Base-by-base conservation (phyloP, 2,329 filamentous ascomycete species). In the Aureobasidium sp. region DNA sequence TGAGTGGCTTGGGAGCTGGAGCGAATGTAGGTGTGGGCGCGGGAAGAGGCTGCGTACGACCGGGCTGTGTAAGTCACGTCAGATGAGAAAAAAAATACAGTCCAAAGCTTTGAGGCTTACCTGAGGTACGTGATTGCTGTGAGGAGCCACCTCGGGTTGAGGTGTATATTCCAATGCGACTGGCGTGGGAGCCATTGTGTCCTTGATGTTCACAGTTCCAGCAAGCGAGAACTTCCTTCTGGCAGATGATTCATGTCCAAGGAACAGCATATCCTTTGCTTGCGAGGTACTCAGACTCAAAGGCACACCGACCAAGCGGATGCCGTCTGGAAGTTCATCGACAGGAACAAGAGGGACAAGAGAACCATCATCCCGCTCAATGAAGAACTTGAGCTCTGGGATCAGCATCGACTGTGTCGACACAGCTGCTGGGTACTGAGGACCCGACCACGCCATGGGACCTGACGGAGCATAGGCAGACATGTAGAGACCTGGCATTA, bases 301-400 rank as follows among this genome's bases (percentile, higher is more conserved):
- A 39, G 75, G 73, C 7, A 77, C 65, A 9, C 72, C 74, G 34
- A 70, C 67, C 12, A 79, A 68, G n/a, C 71, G 68, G 48, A 77
- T 69, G 0, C 66, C 66, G 56, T 65, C 64, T n/a, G 77, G 75
- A 3, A 79, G 70, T 66, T 78, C 76, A 59, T 79, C 77, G 6
- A 70, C 72, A 20, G 77, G 74, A 15, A 79, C 68, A 4, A 79
- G 68, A 5, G 77, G 76, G 0, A 78, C 71, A 55, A 74, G 67
- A 9, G 66, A 63, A 14, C 72, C 71, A 37, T 70, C 69, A 31
- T 66, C 66, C 27, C 76, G 75, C 52, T 73, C 67, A 60, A 79
- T 72, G 66, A 74, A 77, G 67, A 72, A 76, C 45, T 56, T 39
- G 29, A 51, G 41, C 5, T 7, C 36, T 51, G 57, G 57, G 3